These are phyloP conservation scores for Kuraishia ogatae DNA, from an alignment of 805 yeast genomes.

Conservation along the genomic window DNA sequence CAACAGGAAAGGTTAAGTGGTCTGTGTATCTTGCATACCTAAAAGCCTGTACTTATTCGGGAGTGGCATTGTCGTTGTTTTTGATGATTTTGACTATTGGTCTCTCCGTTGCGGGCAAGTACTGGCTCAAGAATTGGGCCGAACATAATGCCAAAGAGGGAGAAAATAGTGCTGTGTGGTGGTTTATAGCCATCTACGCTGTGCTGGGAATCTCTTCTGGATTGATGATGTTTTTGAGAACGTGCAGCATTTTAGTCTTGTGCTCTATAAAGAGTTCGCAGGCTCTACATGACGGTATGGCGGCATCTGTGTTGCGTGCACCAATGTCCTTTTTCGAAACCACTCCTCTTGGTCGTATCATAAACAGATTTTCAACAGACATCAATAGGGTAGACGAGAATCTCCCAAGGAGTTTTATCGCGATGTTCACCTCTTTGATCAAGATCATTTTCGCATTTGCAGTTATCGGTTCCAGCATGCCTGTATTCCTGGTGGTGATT, in stretches of 20 bases:
- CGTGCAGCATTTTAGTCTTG: conserved; percentile 33
- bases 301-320: conserved; percentile 39
- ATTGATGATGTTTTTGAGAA: conserved; percentile 33
- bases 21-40: conserved; percentile 45
- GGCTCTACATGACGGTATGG: conserved; percentile 49
- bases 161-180: conserved; percentile 30
- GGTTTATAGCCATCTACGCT: conserved; percentile 47
- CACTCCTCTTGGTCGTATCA: conserved; percentile 58
- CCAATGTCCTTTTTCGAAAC: conserved; percentile 66
- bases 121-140: conserved; percentile 67
- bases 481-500: conserved; percentile 41
- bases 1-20: conserved; percentile 50
- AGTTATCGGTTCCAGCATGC: conserved; percentile 46
- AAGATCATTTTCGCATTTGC: conserved; percentile 39
- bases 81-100: conserved; percentile 22
- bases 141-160: conserved; percentile 38
- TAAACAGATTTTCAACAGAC: conserved; percentile 60
- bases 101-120: conserved; percentile 34
- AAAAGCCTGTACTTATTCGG: conserved; percentile 47
- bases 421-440: conserved; percentile 35
- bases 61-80: conserved; percentile 32
- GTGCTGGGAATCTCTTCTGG: conserved; percentile 46
- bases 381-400: conserved; percentile 46
- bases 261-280: conserved; percentile 51
- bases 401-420: conserved; percentile 44